A percentile compares a stretch with the other conserved stretches of the same genome.
These are phyloP conservation scores for Lomentospora prolificans DNA, from an alignment of 2,329 filamentous ascomycete species.

Conservation along the genomic window DNA sequence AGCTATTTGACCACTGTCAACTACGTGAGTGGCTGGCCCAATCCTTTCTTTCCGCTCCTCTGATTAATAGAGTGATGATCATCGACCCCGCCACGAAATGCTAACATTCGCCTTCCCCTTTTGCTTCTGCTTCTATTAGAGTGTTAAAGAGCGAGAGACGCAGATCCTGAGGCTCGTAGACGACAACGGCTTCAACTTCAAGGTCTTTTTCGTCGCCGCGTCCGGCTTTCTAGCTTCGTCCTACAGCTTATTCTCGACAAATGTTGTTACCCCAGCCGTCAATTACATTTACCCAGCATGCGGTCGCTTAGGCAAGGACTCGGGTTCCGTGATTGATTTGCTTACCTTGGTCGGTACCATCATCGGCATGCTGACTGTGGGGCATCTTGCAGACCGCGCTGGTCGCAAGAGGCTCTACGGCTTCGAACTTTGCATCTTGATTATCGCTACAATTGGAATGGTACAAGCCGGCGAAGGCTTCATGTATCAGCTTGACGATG, in stretches of 20 bases:
- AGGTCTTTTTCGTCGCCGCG: conserved; percentile 17
- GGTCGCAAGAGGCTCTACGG: conserved; percentile 18
- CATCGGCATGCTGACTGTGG: conserved; percentile 17
- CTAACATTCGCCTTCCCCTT: too few relatives aligned
- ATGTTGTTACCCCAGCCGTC: conserved; percentile 18
- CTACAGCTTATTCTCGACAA: conserved; percentile 20
- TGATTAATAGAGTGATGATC: too few relatives aligned
- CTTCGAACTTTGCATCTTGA: conserved; percentile 16
- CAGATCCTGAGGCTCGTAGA: conserved; percentile 13
- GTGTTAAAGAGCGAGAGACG: conserved; percentile 6
- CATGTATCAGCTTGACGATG: conserved; percentile 5
- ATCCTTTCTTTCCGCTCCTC: background rate
- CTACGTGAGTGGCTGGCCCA: conserved; percentile 5
- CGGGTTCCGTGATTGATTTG: conserved; percentile 14
- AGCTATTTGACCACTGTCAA: conserved; percentile 8
- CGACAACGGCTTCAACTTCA: conserved; percentile 17
- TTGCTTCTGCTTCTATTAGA: too few relatives aligned
- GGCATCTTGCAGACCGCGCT: conserved; percentile 16
- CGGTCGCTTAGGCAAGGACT: conserved; percentile 7
- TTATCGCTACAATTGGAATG: conserved; percentile 16
- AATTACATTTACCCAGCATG: conserved; percentile 16
- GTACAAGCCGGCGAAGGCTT: conserved; percentile 13
- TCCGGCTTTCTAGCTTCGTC: conserved; percentile 20
- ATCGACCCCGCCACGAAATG: too few relatives aligned
- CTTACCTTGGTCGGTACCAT: conserved; percentile 16